Conservation (phyloP, 2,329 filamentous ascomycete species). For the Polychaeton citri region DNA sequence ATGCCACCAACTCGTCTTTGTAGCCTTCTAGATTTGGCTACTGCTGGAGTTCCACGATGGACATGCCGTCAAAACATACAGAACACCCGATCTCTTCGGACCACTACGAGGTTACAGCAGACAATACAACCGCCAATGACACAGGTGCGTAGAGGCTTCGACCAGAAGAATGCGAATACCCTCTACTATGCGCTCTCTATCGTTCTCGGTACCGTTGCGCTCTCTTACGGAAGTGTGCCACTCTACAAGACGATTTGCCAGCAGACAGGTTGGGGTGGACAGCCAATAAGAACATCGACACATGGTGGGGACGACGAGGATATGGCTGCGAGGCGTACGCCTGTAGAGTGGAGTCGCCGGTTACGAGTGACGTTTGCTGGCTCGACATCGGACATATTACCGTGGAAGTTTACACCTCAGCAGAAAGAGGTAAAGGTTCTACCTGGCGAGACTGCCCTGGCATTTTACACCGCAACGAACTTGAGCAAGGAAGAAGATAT, state of each 20-base stretch:
- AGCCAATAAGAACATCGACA: slow-evolving; percentile 70
- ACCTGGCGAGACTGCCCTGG: slow-evolving; percentile 89
- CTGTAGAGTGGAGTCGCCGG: slow-evolving; percentile 67
- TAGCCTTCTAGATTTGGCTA: slow-evolving; percentile 15
- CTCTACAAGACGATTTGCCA: slow-evolving; percentile 85
- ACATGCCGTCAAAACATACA: slow-evolving; percentile 13
- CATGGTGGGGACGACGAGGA: slow-evolving; percentile 50
- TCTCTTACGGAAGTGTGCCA: slow-evolving; percentile 73
- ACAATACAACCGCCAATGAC: slow-evolving; percentile 44
- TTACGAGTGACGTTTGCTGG: slow-evolving; percentile 94
- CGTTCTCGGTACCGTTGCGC: slow-evolving; percentile 64
- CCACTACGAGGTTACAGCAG: slow-evolving; percentile 10
- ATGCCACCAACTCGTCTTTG: slow-evolving; percentile 19
- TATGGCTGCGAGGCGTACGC: slow-evolving; percentile 57
- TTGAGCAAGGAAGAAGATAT: slow-evolving; percentile 71
- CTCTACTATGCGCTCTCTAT: slow-evolving; percentile 64
- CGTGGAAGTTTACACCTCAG: slow-evolving; percentile 95
- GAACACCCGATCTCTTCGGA: slow-evolving; percentile 20
- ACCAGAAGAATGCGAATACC: slow-evolving; percentile 53
- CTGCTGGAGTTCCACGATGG: not conserved
- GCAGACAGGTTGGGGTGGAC: slow-evolving; percentile 82
- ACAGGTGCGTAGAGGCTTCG: slow-evolving; percentile 50
- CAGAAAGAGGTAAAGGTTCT: slow-evolving; percentile 92
- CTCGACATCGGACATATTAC: slow-evolving; percentile 84
- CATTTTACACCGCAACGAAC: slow-evolving; percentile 97